Percentiles rank a stretch among this genome's conserved stretches.
phyloP scores from a whole-genome alignment of 345 rosid genomes.

The Eucalyptus brandiana region DNA sequence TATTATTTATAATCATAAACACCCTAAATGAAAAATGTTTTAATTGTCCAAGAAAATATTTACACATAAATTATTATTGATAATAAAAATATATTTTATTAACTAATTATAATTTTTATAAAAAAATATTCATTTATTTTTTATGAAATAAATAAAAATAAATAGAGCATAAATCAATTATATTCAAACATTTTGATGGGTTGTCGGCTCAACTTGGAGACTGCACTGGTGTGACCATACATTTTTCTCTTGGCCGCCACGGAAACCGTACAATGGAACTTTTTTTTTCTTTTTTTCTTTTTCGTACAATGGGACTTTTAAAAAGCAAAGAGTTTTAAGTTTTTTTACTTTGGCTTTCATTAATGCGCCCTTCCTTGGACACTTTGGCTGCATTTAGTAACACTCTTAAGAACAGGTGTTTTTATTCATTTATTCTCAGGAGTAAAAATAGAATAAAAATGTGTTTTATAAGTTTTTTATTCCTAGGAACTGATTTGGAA shows the following conservation, averaged over 20 bases:
- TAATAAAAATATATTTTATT: no score
- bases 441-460: fast-evolving
- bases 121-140: no score
- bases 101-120: no score
- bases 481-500: no score
- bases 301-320: not conserved
- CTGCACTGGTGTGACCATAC: not conserved
- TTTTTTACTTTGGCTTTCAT: not conserved
- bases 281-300: no score
- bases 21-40: no score
- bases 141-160: no score
- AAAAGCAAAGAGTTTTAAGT: not conserved
- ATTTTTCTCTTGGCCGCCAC: not conserved
- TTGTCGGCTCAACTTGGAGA: not conserved
- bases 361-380: fast-evolving
- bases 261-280: not conserved
- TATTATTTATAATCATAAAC: not conserved
- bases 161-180: not conserved
- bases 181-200: not conserved
- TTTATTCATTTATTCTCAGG: no score
- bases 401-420: fast-evolving
- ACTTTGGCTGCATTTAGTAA: fast-evolving
- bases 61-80: not conserved
- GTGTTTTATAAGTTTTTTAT: no score
- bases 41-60: not conserved